Percentiles rank a stretch among this genome's conserved stretches.
These are phyloP conservation scores for Paraurostyla sp. DNA, from an alignment of 73 alveolate species.

Conservation along the genomic window DNA sequence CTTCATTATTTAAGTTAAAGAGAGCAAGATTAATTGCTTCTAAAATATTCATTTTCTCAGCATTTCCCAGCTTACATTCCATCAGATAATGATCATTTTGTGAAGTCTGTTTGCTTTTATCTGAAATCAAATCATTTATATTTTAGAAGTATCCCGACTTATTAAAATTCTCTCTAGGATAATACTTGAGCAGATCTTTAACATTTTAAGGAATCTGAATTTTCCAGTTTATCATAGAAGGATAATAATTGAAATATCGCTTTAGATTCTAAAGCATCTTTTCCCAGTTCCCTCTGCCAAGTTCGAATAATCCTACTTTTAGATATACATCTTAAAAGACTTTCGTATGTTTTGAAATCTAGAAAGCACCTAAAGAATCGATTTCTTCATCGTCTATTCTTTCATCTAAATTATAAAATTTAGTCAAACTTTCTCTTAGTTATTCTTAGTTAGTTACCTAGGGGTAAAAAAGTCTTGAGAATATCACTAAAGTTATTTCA, in stretches of 20 bases:
- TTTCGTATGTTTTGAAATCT: conserved; percentile 49
- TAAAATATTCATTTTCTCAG: conserved; percentile 37
- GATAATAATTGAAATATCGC: conserved; percentile 55
- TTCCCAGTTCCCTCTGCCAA: conserved; percentile 64
- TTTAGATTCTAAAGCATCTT: conserved; percentile 20
- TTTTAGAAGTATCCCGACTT: neutral
- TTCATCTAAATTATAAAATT: neutral
- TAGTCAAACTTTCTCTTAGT: neutral
- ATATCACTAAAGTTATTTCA: conserved; percentile 67
- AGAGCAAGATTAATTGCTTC: conserved; percentile 72
- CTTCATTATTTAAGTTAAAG: conserved; percentile 42
- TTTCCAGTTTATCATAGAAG: conserved; percentile 73
- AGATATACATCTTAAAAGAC: conserved; percentile 70
- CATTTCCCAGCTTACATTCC: conserved; percentile 58
- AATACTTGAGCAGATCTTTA: conserved; percentile 13
- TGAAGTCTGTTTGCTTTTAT: neutral
- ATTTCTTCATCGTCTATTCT: neutral
- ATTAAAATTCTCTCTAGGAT: conserved; percentile 34
- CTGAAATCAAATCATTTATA: neutral
- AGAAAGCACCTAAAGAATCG: neutral
- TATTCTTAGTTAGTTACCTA: conserved; percentile 20
- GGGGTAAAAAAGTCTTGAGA: conserved; percentile 66
- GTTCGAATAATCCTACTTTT: conserved; percentile 63
- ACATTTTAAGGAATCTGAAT: conserved; percentile 45
- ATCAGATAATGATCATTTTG: conserved; percentile 1